phyloP scores from a whole-genome alignment of 257 asterid species.

The Prunella vulgaris region DNA sequence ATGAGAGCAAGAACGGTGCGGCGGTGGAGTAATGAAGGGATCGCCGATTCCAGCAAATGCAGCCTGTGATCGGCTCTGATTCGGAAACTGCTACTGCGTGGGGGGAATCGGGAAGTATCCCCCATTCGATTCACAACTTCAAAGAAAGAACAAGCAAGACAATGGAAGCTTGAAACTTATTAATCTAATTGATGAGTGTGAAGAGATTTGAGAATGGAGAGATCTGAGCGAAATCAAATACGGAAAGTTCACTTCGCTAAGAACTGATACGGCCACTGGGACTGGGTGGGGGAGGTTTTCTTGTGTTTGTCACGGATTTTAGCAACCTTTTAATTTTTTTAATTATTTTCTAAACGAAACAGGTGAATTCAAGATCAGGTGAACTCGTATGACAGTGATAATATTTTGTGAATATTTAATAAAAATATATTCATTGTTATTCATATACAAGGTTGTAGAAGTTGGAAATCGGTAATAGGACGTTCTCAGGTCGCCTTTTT shows the following conservation, averaged over 20 bases:
- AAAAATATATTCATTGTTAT: too few species aligned
- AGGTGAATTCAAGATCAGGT: too few species aligned
- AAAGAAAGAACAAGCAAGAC: too few species aligned
- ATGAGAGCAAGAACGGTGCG: conserved; percentile 45
- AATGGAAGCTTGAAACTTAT: not conserved
- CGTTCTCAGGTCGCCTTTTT: too few species aligned
- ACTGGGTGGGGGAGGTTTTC: not conserved
- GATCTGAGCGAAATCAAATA: not conserved
- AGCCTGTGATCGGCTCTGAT: conserved; percentile 17
- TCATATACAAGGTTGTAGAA: too few species aligned
- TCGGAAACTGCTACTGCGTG: conserved; percentile 37
- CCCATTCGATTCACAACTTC: conserved; percentile 34
- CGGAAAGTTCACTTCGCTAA: not conserved
- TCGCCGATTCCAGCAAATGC: conserved; percentile 27
- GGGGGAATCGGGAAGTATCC: conserved; percentile 37
- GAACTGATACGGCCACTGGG: not conserved
- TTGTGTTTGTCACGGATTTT: too few species aligned
- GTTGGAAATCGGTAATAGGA: too few species aligned
- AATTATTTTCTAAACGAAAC: too few species aligned
- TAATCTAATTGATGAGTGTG: not conserved
- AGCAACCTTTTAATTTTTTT: too few species aligned
- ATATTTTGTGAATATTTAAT: too few species aligned
- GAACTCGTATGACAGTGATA: too few species aligned
- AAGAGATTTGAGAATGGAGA: not conserved
- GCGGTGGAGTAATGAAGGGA: conserved; percentile 36